Base-by-base conservation (phyloP, 805 yeast species). In the Maudiozyma serrabonitensis region DNA sequence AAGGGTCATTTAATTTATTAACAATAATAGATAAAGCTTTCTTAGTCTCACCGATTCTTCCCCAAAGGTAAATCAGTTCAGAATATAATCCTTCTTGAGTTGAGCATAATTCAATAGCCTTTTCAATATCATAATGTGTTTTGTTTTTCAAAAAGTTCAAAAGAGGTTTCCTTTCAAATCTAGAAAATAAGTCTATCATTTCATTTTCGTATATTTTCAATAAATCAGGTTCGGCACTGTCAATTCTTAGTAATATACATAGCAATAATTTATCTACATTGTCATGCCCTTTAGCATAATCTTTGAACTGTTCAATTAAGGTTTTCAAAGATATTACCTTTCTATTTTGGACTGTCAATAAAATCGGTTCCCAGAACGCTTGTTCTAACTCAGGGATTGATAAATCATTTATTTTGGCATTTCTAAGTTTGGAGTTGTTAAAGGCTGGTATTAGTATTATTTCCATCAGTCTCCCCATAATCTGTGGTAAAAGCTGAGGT, bases 31-130 rank as follows among this genome's bases (percentile, higher is more conserved):
- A 75, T 57, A 91, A 68, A 0, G 98, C 98, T 52, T 79, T 76
- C 52, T 75, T 75, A 50, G 82, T 80, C 55, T 86, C 85, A 1
- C 99, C 98, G 25, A 86, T 81, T 57, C 80, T 79, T 4, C 95
- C 95, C 52, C 87, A 74, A 31, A 93, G 66, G 59, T 80, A 89
- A 0, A 93, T 95, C 40, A 89, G 71, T 59, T 91, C 98, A 40
- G 82, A 79, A 40, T 73, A 74, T 11, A 57, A 41, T 8, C 58
- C 58, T 40, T 76, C 73, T 1, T 73, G 73, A 21, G 73, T 69
- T 11, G 62, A 51, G 58, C 95, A 87, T 1, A 83, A 63, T 13
- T 68, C 64, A n/a, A 90, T 78, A 0, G 96, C 95, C 32, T 62
- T 56, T 41, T 80, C 84, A 41, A 89, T 77, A 52, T 85, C 77